A percentile compares a stretch with the other conserved stretches of the same genome.
phyloP scores from a whole-genome alignment of 805 yeast species.

The Candida mattraensis region DNA sequence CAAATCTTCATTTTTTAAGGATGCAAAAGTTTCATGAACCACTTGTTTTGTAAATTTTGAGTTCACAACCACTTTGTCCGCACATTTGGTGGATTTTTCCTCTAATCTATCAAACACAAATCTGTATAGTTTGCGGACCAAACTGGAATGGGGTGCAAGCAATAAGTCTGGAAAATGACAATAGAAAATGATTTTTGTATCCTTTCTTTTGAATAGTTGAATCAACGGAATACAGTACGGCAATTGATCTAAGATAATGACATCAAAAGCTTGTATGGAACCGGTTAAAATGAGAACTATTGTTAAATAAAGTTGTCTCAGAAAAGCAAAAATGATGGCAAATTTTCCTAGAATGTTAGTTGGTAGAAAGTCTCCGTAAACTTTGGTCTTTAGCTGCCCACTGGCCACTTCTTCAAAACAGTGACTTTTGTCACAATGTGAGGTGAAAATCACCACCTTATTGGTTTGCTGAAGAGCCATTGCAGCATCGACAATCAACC shows the following conservation, averaged over 20 bases:
- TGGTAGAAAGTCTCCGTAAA: slow-evolving; percentile 84
- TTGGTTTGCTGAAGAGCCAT: slow-evolving; percentile 52
- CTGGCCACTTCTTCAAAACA: slow-evolving; percentile 86
- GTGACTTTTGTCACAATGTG: slow-evolving; percentile 84
- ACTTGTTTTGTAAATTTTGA: slow-evolving; percentile 77
- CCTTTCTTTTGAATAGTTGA: slow-evolving; percentile 39
- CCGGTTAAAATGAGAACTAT: slow-evolving; percentile 46
- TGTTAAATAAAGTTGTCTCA: slow-evolving; percentile 75
- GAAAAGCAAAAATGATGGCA: slow-evolving; percentile 76
- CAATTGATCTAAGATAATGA: slow-evolving; percentile 84
- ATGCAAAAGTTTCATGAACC: slow-evolving; percentile 62
- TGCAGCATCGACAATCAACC: slow-evolving; percentile 96
- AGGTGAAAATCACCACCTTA: slow-evolving; percentile 69
- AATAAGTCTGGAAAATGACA: slow-evolving; percentile 96
- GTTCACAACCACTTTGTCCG: slow-evolving; percentile 85
- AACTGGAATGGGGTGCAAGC: slow-evolving; percentile 57
- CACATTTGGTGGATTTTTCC: slow-evolving; percentile 69
- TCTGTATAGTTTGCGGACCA: slow-evolving; percentile 66
- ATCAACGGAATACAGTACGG: slow-evolving; percentile 80
- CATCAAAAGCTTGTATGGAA: slow-evolving; percentile 55
- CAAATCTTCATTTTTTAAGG: slow-evolving; percentile 40
- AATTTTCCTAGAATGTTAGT: slow-evolving; percentile 64
- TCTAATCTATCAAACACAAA: slow-evolving; percentile 83
- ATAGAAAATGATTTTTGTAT: slow-evolving; percentile 70
- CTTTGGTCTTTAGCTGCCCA: slow-evolving; percentile 59